Percentiles rank a stretch among this genome's conserved stretches.
phyloP scores from a whole-genome alignment of 2,329 filamentous ascomycete species.

The Pestalotiopsis sp. region DNA sequence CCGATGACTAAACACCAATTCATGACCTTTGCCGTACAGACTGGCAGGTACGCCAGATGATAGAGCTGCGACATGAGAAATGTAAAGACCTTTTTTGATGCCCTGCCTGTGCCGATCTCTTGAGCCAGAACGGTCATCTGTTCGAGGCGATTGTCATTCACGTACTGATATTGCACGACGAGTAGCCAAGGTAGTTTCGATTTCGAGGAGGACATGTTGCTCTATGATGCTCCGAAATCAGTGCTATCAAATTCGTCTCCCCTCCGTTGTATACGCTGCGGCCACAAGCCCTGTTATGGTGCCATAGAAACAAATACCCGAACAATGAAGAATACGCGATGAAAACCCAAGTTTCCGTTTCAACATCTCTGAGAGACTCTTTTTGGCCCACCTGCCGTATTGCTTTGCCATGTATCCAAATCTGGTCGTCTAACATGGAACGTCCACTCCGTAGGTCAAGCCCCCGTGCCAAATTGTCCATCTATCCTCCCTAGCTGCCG shows the following conservation, averaged over 20 bases:
- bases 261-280: too few species aligned
- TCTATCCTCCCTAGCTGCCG: not conserved
- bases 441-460: not conserved
- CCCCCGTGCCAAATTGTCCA: not conserved
- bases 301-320: too few species aligned
- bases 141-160: too few species aligned
- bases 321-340: too few species aligned
- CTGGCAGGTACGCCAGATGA: not conserved
- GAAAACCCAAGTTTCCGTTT: not conserved
- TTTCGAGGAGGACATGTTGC: too few species aligned
- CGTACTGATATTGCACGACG: not conserved
- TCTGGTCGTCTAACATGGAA: too few species aligned
- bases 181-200: not conserved
- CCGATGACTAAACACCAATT: not conserved
- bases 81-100: constrained; percentile 5
- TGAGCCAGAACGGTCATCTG: not conserved
- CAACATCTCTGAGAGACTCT: not conserved
- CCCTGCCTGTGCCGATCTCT: not conserved
- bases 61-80: constrained; percentile 7
- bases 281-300: too few species aligned
- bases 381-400: not conserved
- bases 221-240: too few species aligned
- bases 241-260: too few species aligned
- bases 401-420: not conserved
- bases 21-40: not conserved